Base-by-base conservation (phyloP, 2,329 filamentous ascomycete genomes). In the Orbilia javanica region DNA sequence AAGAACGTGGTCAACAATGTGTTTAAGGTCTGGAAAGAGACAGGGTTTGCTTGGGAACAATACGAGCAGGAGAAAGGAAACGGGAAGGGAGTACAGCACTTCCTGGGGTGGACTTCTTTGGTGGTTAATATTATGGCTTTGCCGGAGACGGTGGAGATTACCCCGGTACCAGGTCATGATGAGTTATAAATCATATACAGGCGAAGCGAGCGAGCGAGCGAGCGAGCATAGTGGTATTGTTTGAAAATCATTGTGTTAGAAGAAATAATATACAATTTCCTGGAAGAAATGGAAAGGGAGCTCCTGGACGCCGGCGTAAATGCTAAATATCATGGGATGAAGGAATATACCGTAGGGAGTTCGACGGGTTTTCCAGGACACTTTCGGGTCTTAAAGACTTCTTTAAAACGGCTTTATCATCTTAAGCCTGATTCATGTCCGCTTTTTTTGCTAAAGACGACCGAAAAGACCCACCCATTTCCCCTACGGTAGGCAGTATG, bases 71-170 rank as follows among this genome's bases (percentile, higher is more conserved):
- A 97, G 82, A 97, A 93, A 2, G 96, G 96, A 53, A 89, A 89
- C 66, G 96, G 96, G n/a, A 95, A 98, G 86, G 88, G 96, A 48
- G 98, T 94, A 4, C 94, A 97, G 87, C 95, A 98, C 84, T 99
- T 99, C 84, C 97, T 96, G 0, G 96, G 96, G 63, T 99, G 96
- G 96, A 99, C 96, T n/a, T 97, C 93, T 84, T 86, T 98, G 84
- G 93, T 98, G 57, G 94, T 98, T 53, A 97, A 97, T 87, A 93
- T 99, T 81, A 97, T 98, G 94, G 90, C 90, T 55, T 95, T 99
- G 93, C 92, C 93, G 5, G 91, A 96, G 75, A 75, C 66, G 36
- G 69, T 79, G 22, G 74, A 78, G 15, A 27, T 72, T 48, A 25
- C 25, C 7, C 62, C 74, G 13, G 52, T 81, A 82, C 93, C 57